phyloP scores from a whole-genome alignment of 371 early-diverging fungal genomes.

The Nematocida sp. region DNA sequence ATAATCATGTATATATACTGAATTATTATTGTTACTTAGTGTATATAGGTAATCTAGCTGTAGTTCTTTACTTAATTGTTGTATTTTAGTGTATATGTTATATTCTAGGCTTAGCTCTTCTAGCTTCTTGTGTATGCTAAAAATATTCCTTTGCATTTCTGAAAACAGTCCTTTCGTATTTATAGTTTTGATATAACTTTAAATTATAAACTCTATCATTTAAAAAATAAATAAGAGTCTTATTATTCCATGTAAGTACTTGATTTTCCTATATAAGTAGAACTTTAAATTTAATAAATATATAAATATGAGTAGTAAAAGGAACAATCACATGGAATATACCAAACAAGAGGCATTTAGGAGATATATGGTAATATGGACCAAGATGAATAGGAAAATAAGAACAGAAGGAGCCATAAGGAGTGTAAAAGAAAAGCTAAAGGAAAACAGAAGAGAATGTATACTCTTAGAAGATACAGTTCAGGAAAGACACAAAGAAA shows the following conservation, averaged over 20 bases:
- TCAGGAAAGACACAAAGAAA: background rate
- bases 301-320: background rate
- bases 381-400: background rate
- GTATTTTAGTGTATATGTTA: slow-evolving; percentile 21
- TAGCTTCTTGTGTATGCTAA: slow-evolving; percentile 18
- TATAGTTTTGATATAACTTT: too few relatives aligned
- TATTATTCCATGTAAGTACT: too few relatives aligned
- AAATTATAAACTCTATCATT: too few relatives aligned
- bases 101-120: slow-evolving; percentile 5
- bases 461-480: background rate
- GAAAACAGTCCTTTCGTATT: too few relatives aligned
- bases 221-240: too few relatives aligned
- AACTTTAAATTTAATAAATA: slow-evolving; percentile 15
- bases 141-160: slow-evolving; percentile 37
- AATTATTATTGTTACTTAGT: background rate
- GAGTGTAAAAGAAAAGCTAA: slow-evolving; percentile 19
- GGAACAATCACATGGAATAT: slow-evolving; percentile 6
- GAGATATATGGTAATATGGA: background rate
- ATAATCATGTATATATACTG: slow-evolving; percentile 28
- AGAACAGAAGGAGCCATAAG: slow-evolving; percentile 20
- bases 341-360: slow-evolving; percentile 33
- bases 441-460: background rate
- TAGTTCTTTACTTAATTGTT: background rate
- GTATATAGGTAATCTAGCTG: slow-evolving; percentile 11
- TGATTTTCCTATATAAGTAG: too few relatives aligned